These are phyloP conservation scores for Aureobasidium leucospermi DNA, from an alignment of 2,329 filamentous ascomycete species.

Conservation along the genomic window DNA sequence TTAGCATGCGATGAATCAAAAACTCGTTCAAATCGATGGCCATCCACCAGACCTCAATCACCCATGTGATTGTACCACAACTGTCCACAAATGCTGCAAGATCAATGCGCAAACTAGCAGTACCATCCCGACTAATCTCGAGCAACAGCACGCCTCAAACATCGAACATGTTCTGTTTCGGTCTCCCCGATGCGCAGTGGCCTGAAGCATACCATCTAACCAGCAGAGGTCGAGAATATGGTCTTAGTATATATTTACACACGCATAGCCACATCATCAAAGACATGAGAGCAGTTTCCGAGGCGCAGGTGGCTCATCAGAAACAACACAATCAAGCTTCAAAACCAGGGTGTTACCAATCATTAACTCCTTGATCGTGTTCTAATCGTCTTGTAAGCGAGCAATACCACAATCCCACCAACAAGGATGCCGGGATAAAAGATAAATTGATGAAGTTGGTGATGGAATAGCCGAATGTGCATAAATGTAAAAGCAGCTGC, in stretches of 20 bases:
- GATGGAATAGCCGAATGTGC: background rate
- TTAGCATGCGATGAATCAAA: conserved; percentile 17
- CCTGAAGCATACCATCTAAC: background rate
- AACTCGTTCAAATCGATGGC: conserved; percentile 14
- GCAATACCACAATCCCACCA: background rate
- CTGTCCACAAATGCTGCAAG: background rate
- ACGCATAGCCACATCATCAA: background rate
- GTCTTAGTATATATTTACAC: background rate
- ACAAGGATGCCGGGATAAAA: background rate
- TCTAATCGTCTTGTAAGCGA: background rate
- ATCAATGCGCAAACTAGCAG: background rate
- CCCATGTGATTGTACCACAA: background rate
- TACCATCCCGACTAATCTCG: background rate
- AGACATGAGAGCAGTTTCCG: background rate
- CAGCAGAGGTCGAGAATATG: background rate
- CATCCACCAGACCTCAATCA: background rate
- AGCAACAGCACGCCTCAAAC: too few species aligned
- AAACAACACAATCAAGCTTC: background rate
- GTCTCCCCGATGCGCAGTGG: background rate
- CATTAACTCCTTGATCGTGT: background rate
- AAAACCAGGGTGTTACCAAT: background rate
- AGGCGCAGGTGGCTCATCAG: conserved; percentile 6
- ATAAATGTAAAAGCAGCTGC: background rate
- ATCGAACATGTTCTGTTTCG: background rate
- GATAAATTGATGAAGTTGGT: background rate